Evolutionary conservation across 78 protist species (phyloP), one percentile per base, ranked within the genome.

Genomic region (Dictyostelium capitatum): DNA sequence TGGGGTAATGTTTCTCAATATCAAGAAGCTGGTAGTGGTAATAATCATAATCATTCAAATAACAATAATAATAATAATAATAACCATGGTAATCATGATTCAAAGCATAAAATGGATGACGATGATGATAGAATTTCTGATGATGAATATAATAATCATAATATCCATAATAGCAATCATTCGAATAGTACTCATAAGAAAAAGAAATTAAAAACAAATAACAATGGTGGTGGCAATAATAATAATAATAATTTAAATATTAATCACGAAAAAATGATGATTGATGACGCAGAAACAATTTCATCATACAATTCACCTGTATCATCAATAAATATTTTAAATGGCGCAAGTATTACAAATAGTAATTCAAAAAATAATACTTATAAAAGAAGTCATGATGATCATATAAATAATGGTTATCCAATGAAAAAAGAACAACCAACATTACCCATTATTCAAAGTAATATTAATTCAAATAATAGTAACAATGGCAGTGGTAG

Each of bases 1-100:
- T 87, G 93, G 93, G 93, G 93, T 30, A 87, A 87, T 65, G 93
- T 87, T 30, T 59, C 80, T 2, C 93, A 87, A 51, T 79, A 79
- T 47, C 79, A 73, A 73, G 79, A 73, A 46, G 30, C 10, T 59
- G n/a, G 46, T 19, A 25, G 46, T 6, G 3, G 1, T 64, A 43
- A 37, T 69, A 54, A 3, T 54, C 8, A 69, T 17, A n/a, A 11
- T 6, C 43, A 37, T 37, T 37, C 43, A 37, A 37, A 37, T 37
- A 37, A n/a, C n/a, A n/a, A 37, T 37, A 1, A 37, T 37, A 37
- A 37, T 2, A 37, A 37, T 37, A 1, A 37, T 2, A 37, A 37
- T 37, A 37, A 2, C 2, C 43, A 37, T 37, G 2, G 43, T 37
- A 1, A 37, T 37, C 37, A 51, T 77, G 92, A 83, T 57, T 32